These are phyloP conservation scores for Aspergillus sp. DNA, from an alignment of 2,329 filamentous ascomycete genomes.

Conservation along the genomic window DNA sequence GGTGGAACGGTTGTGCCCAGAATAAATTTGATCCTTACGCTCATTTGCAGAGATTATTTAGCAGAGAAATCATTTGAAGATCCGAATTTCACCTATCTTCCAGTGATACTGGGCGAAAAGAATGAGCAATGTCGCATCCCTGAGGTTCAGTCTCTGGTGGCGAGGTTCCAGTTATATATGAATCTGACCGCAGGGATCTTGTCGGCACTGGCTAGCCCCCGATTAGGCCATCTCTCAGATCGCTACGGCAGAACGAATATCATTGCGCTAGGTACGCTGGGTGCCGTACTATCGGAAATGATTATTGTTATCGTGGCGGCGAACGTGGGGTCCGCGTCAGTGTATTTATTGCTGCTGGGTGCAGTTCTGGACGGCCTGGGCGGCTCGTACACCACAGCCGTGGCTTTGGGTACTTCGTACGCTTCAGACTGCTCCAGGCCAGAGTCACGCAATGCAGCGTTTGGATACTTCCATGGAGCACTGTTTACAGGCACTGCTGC, in stretches of 20 bases:
- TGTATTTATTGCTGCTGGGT: conserved; percentile 71
- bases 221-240: conserved; percentile 77
- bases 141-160: conserved; percentile 67
- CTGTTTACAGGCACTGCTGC: conserved; percentile 83
- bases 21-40: conserved; percentile 72
- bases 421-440: conserved; percentile 80
- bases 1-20: conserved; percentile 80
- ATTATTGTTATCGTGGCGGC: conserved; percentile 71
- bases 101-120: conserved; percentile 58
- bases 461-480: conserved; percentile 84
- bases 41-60: conserved; percentile 79
- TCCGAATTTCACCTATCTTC: conserved; percentile 52
- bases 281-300: conserved; percentile 65
- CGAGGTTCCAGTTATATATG: conserved; percentile 69
- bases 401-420: conserved; percentile 75
- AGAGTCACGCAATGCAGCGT: conserved; percentile 68
- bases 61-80: conserved; percentile 54
- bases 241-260: conserved; percentile 70
- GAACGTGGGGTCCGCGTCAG: conserved; percentile 62
- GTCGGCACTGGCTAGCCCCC: conserved; percentile 73
- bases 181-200: conserved; percentile 67
- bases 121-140: conserved; percentile 74
- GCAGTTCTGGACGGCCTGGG: conserved; percentile 71
- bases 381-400: conserved; percentile 80
- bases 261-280: conserved; percentile 63